Evolutionary conservation across 495 filamentous ascomycete species (phyloP), one percentile per base, ranked within the genome.

Genomic region (Aspergillus taichungensis): DNA sequence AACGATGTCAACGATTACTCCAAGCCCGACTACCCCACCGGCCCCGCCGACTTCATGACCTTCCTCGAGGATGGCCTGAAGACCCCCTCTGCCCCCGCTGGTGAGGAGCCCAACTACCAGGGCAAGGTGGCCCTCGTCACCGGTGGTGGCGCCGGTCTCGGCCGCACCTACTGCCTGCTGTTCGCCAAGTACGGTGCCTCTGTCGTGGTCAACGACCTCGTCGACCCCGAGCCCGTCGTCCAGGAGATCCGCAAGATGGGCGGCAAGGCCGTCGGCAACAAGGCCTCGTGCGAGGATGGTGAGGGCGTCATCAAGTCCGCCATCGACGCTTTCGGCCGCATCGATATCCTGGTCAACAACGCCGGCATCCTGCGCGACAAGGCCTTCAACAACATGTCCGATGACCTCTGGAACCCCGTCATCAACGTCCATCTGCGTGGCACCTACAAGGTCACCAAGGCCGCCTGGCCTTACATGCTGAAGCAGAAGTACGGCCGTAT

Each of bases 401-500:
- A 98, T 68, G 82, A 80, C 66, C 75, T 87, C 47, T 98, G 91
- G 89, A 82, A 95, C 62, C 79, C 85, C 40, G 92, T 98, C 46
- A 72, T 96, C 67, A 82, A 85, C 49, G 89, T 97, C 40, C 92
- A 98, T 67, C 78, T 94, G 30, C 78, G 88, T 54, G 92, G 92
- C 58, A 98, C 92, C 53, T 98, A 92, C 73, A 95, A 95, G 76
- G 80, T 88, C 52, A 90, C 88, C 60, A 97, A 95, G 76, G 92
- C 92, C 49, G 92, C 92, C 11, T 98, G 94, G 94, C 94, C 92
- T 39, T 84, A 90, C 67, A 85, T 98, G 74, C 76, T 97, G 29
- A 95, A 96, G 77, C 94, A 98, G 72, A 97, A 95, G 78, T 97
- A 96, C 52, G 92, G 92, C 51, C 87, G 92, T 57, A 77, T 98